Evolutionary conservation across 2,329 filamentous ascomycete species (phyloP).

Genomic region (Monosporascus sp.): DNA sequence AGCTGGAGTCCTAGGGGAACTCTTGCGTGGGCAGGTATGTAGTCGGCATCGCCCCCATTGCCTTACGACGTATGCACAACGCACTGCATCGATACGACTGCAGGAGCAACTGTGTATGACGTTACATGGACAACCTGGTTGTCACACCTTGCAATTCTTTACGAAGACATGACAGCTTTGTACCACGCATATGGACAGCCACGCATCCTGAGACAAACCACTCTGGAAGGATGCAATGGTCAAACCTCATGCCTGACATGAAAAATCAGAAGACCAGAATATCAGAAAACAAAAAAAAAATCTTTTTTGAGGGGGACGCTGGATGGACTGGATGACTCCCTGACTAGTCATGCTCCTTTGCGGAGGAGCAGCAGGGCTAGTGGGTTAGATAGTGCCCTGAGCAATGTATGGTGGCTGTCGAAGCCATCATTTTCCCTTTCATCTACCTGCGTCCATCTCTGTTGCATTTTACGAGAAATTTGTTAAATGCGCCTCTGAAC

Average conservation of each 20-base stretch:
- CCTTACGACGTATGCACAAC: slow-evolving; percentile 11
- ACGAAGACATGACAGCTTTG: background rate
- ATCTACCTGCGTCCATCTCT: background rate
- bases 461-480: background rate
- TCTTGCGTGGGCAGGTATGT: background rate
- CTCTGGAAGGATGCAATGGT: background rate
- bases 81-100: slow-evolving; percentile 28
- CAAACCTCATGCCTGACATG: background rate
- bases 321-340: slow-evolving; percentile 19
- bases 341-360: slow-evolving; percentile 14
- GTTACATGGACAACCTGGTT: slow-evolving; percentile 1
- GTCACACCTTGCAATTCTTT: background rate
- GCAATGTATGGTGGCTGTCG: slow-evolving; percentile 15
- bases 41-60: slow-evolving; percentile 4
- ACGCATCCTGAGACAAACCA: background rate
- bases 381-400: slow-evolving; percentile 25
- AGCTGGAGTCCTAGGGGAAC: background rate
- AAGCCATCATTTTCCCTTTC: slow-evolving; percentile 20
- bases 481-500: too few relatives aligned
- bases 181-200: background rate
- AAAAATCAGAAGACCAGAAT: slow-evolving; percentile 7
- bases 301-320: slow-evolving; percentile 18
- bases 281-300: slow-evolving; percentile 17
- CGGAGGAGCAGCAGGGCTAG: slow-evolving; percentile 9
- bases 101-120: slow-evolving; percentile 21